phyloP scores from a whole-genome alignment of 306 rosid genomes.

The Fragaria ananassa region DNA sequence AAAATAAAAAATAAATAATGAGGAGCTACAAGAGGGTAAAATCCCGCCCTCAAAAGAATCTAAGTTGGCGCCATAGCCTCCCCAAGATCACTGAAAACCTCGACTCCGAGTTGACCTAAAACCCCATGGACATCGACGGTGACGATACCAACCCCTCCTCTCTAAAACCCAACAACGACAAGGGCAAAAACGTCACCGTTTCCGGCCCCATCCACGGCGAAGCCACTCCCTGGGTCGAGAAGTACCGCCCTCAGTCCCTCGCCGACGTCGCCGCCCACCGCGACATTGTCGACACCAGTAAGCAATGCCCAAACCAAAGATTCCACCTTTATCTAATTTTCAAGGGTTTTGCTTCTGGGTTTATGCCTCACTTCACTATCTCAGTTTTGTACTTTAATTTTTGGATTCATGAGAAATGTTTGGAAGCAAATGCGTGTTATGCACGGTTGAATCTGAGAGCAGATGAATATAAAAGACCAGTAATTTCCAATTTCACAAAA shows the following conservation, averaged over 20 bases:
- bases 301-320: not conserved
- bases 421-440: not conserved
- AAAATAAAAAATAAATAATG: too few relatives aligned
- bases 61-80: conserved; percentile 21
- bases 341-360: conserved; percentile 9
- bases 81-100: not conserved
- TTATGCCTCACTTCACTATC: not conserved
- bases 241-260: conserved; percentile 91
- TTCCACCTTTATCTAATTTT: conserved; percentile 1
- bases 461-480: not conserved
- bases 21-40: not conserved
- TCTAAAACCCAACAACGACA: conserved; percentile 25
- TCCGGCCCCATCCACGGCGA: conserved; percentile 29
- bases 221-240: conserved; percentile 88
- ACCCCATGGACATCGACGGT: conserved; percentile 58
- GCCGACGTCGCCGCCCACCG: conserved; percentile 94
- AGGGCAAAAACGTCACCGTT: conserved; percentile 46
- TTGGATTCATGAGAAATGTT: not conserved
- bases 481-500: not conserved
- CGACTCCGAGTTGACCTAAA: not conserved
- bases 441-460: not conserved
- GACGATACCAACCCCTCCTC: conserved; percentile 22
- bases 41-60: conserved; percentile 5
- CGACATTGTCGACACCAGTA: conserved; percentile 94
- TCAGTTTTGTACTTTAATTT: not conserved